Base-by-base conservation (phyloP, 495 filamentous ascomycete species). In the Xeromyces bisporus region DNA sequence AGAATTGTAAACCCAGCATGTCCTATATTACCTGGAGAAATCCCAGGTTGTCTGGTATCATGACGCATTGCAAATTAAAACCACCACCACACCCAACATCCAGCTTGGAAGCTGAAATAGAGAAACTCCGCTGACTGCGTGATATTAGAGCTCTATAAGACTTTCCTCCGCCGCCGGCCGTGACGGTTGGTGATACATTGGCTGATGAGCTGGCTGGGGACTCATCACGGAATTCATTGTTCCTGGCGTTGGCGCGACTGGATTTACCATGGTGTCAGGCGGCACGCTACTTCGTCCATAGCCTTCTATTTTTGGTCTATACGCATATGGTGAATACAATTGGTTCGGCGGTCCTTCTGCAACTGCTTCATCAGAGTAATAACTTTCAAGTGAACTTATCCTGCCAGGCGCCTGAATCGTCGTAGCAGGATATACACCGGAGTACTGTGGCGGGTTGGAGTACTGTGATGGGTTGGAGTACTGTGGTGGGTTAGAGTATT, bases 81-180 rank as follows among this genome's bases (percentile, higher is more conserved):
- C n/a, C n/a, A n/a, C n/a, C n/a, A n/a, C n/a, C n/a, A n/a, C n/a
- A n/a, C n/a, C n/a, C n/a, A n/a, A n/a, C n/a, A n/a, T n/a, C n/a
- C n/a, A n/a, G n/a, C n/a, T n/a, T n/a, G n/a, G n/a, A n/a, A n/a
- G n/a, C n/a, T n/a, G n/a, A n/a, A n/a, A n/a, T n/a, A n/a, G n/a
- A n/a, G n/a, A n/a, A n/a, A n/a, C n/a, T n/a, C n/a, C n/a, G n/a
- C n/a, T n/a, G n/a, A n/a, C n/a, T n/a, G n/a, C n/a, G n/a, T n/a
- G n/a, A n/a, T n/a, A n/a, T 39, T 55, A 69, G 33, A 69, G 50
- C 41, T 96, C 87, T 55, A 96, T 96, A 51, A 96, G 57, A 43
- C 79, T 85, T 55, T 96, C 87, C 54, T 96, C 87, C 34, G 82
- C 63, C 17, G 35, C 54, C 9, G 71, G 67, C 7, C 71, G 63